Evolutionary conservation across 352 stramenopile genomes (phyloP).

Genomic region (Phytopythium montanum): DNA sequence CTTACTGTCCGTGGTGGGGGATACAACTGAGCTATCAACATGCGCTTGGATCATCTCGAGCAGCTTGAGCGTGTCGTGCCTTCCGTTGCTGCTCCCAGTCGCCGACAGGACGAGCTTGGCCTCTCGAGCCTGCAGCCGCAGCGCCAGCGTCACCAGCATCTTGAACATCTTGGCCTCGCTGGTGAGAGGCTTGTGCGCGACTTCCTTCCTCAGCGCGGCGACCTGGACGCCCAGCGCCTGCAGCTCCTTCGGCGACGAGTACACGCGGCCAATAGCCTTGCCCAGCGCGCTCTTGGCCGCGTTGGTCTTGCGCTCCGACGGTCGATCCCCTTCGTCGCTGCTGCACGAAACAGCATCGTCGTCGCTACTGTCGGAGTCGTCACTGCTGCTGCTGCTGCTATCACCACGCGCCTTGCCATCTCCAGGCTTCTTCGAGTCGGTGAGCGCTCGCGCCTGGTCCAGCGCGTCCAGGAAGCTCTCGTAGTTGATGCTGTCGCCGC

Average conservation of each 20-base stretch:
- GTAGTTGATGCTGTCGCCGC: constrained; percentile 36
- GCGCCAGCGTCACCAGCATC: constrained; percentile 31
- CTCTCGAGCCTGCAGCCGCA: constrained; percentile 54
- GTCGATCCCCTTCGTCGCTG: constrained; percentile 38
- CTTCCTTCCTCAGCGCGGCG: constrained; percentile 15
- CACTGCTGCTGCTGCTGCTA: constrained; percentile 15
- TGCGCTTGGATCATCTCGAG: constrained; percentile 25
- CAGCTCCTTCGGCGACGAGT: constrained; percentile 32
- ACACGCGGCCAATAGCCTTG: constrained; percentile 30
- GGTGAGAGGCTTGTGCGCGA: constrained; percentile 17
- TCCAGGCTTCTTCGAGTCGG: background rate
- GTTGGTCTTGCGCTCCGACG: constrained; percentile 21
- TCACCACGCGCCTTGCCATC: background rate
- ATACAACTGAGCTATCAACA: constrained; percentile 15
- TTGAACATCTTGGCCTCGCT: constrained; percentile 69
- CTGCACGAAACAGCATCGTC: constrained; percentile 18
- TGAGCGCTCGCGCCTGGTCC: constrained; percentile 23
- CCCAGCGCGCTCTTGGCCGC: constrained; percentile 21
- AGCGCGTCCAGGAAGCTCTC: constrained; percentile 52
- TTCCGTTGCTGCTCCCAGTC: constrained; percentile 20
- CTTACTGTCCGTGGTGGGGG: background rate
- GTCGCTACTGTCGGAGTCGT: constrained; percentile 23
- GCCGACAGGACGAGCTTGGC: constrained; percentile 35
- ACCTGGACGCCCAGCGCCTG: constrained; percentile 29
- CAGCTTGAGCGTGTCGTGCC: constrained; percentile 24